A percentile compares a stretch with the other conserved stretches of the same genome.
These are phyloP conservation scores for Amaranthus tricolor DNA, from an alignment of 179 eudicot species.

Conservation along the genomic window DNA sequence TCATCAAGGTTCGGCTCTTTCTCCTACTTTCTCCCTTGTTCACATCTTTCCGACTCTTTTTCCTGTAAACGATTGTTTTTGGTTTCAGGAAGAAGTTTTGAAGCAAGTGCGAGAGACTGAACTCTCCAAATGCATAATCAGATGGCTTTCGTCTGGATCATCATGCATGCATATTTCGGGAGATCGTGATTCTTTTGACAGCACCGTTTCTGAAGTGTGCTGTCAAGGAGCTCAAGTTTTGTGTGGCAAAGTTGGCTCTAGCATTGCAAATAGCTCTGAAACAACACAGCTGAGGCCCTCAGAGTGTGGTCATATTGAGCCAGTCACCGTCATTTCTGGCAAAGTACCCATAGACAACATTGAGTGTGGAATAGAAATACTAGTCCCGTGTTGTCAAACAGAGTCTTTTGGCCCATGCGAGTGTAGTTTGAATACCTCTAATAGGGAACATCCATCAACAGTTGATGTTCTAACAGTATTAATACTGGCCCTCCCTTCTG, in stretches of 20 bases:
- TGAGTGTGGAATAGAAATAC: slow-evolving; percentile 28
- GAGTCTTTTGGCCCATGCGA: slow-evolving; percentile 16
- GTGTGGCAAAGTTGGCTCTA: slow-evolving; percentile 26
- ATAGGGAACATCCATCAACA: slow-evolving; percentile 30
- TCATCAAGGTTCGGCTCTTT: slow-evolving; percentile 32
- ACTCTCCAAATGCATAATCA: slow-evolving; percentile 30
- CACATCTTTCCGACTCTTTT: not conserved
- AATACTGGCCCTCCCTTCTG: slow-evolving; percentile 40
- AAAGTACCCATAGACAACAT: slow-evolving; percentile 20
- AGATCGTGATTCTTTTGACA: slow-evolving; percentile 28
- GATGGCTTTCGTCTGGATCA: slow-evolving; percentile 30
- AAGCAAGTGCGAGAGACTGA: slow-evolving; percentile 43
- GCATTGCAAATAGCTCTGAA: slow-evolving; percentile 13
- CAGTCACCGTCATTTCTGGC: slow-evolving; percentile 23
- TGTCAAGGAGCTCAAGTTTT: slow-evolving; percentile 41
- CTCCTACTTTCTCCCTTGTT: not conserved
- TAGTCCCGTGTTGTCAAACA: slow-evolving; percentile 37
- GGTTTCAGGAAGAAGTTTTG: slow-evolving; percentile 43
- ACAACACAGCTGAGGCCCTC: slow-evolving; percentile 12
- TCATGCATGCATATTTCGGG: slow-evolving; percentile 17
- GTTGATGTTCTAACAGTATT: slow-evolving; percentile 38
- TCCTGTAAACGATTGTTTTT: not conserved
- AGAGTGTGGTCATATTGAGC: slow-evolving; percentile 18
- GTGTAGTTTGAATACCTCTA: slow-evolving; percentile 14
- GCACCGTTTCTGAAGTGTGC: slow-evolving; percentile 34